Conservation (phyloP, 202 grass and related monocot species). For the Setaria viridis region DNA sequence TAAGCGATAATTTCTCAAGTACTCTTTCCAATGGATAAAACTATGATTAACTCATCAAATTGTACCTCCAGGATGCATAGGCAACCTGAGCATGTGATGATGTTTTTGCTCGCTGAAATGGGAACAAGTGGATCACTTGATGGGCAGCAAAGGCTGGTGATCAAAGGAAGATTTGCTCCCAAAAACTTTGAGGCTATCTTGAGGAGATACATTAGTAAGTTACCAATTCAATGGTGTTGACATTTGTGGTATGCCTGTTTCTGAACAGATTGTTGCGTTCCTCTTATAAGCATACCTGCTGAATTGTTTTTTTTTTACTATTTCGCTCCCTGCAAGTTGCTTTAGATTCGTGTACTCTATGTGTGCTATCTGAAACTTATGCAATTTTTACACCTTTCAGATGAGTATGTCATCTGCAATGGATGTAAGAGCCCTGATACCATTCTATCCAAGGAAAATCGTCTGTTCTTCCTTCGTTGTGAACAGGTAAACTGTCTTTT, state of each 20-base stretch:
- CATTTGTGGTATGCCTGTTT: not conserved
- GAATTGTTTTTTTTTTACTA: not conserved
- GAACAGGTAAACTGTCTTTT: constrained; percentile 65
- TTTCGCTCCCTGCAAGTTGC: not conserved
- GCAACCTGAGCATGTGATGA: constrained; percentile 82
- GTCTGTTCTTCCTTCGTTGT: constrained; percentile 71
- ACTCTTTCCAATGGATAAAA: not conserved
- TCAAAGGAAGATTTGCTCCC: constrained; percentile 73
- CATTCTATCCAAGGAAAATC: constrained; percentile 67
- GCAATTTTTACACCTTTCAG: constrained; percentile 35
- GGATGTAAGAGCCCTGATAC: constrained; percentile 82
- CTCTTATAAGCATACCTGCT: not conserved
- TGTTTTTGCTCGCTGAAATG: constrained; percentile 74
- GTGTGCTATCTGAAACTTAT: not conserved
- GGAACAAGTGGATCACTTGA: constrained; percentile 74
- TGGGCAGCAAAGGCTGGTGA: constrained; percentile 74
- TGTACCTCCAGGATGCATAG: constrained; percentile 65
- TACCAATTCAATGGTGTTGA: not conserved
- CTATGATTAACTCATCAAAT: not conserved
- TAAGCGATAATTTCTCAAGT: not conserved
- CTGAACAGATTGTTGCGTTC: not conserved
- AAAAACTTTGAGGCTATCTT: constrained; percentile 65
- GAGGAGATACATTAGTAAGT: constrained; percentile 77
- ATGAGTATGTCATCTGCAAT: constrained; percentile 79
- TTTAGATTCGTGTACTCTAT: constrained; percentile 5